Evolutionary conservation across 768 basidiomycete genomes (phyloP).

Genomic region (Pholiota conissans): DNA sequence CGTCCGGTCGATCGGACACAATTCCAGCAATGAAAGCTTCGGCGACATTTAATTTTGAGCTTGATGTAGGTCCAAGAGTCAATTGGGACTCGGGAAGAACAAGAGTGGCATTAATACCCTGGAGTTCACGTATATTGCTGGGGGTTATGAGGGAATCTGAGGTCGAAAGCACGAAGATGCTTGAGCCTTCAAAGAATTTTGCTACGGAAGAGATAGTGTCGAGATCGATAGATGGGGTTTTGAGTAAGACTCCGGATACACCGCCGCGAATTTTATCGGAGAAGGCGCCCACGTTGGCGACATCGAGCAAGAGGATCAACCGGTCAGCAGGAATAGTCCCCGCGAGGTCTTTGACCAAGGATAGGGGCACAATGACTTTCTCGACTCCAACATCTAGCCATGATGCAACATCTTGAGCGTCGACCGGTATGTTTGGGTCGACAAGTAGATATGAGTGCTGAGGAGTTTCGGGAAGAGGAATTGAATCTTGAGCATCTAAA

Average conservation of each 20-base stretch:
- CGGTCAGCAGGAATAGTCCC: conserved; percentile 70
- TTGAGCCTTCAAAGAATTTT: conserved; percentile 64
- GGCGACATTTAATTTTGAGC: conserved; percentile 65
- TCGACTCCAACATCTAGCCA: conserved; percentile 79
- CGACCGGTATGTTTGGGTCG: conserved; percentile 44
- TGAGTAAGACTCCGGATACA: conserved; percentile 80
- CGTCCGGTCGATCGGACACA: conserved; percentile 85
- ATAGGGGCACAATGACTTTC: conserved; percentile 74
- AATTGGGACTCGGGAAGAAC: conserved; percentile 76
- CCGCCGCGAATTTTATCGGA: conserved; percentile 72
- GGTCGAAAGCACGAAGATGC: conserved; percentile 61
- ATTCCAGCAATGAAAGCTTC: conserved; percentile 87
- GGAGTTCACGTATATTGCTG: conserved; percentile 60
- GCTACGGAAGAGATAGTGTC: conserved; percentile 80
- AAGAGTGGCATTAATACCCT: conserved; percentile 57
- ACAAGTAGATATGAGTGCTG: conserved; percentile 53
- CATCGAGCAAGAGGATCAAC: conserved; percentile 75
- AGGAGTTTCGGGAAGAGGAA: conserved; percentile 29
- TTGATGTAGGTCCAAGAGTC: conserved; percentile 54
- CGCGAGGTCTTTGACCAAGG: conserved; percentile 66
- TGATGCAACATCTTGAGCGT: conserved; percentile 56
- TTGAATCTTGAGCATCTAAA: conserved; percentile 37
- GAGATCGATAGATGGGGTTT: conserved; percentile 67
- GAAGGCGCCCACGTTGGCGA: conserved; percentile 70
- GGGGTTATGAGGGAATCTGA: conserved; percentile 53